phyloP scores from a whole-genome alignment of 169 alveolate species.

The Babesia sp. region DNA sequence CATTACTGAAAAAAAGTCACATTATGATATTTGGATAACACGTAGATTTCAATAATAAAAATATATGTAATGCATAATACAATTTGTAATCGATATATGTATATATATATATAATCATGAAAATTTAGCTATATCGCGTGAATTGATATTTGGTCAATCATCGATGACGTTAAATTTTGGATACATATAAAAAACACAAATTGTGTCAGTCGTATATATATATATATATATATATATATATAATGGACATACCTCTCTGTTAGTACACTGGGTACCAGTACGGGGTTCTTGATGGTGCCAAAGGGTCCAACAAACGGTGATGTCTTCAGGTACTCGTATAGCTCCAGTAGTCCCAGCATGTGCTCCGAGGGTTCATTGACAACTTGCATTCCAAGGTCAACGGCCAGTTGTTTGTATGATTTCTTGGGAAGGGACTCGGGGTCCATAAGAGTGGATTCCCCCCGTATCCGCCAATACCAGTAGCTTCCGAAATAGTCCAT shows the following conservation, averaged over 20 bases:
- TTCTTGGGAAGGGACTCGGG: slow-evolving; percentile 77
- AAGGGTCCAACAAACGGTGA: slow-evolving; percentile 88
- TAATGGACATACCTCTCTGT: slow-evolving; percentile 70
- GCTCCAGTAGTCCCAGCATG: slow-evolving; percentile 84
- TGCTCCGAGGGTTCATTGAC: slow-evolving; percentile 82
- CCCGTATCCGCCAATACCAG: slow-evolving; percentile 85
- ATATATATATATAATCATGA: too few species aligned
- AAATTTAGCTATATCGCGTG: too few species aligned
- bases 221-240: neutral
- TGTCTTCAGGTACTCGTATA: slow-evolving; percentile 85
- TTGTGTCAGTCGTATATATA: neutral
- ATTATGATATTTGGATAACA: too few species aligned
- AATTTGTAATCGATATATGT: too few species aligned
- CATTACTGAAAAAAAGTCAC: too few species aligned
- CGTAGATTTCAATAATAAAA: too few species aligned
- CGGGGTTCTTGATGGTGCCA: slow-evolving; percentile 88
- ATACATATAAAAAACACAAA: neutral
- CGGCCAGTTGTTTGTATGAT: slow-evolving; percentile 85
- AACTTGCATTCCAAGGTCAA: slow-evolving; percentile 85
- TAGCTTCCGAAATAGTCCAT: slow-evolving; percentile 83
- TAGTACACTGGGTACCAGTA: slow-evolving; percentile 82
- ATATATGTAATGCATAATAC: too few species aligned
- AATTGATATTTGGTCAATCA: too few species aligned
- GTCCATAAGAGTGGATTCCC: slow-evolving; percentile 80
- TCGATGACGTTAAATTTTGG: neutral